A percentile compares a stretch with the other conserved stretches of the same genome.
These are phyloP conservation scores for Geotrichum citri-aurantii DNA, from an alignment of 1,139 yeast species.

Conservation along the genomic window DNA sequence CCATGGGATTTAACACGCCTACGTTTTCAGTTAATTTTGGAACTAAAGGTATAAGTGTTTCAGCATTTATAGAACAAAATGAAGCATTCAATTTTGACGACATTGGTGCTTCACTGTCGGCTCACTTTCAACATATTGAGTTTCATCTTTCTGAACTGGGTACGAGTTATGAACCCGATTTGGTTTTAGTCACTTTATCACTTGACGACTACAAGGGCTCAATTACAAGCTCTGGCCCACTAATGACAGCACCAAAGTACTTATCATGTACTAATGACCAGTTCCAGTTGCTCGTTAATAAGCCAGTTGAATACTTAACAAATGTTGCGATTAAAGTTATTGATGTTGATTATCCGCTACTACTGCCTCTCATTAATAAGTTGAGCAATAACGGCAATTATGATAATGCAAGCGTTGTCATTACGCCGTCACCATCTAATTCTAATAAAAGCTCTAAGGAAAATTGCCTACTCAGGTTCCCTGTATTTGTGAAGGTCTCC, in stretches of 20 bases:
- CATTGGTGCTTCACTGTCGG: constrained; percentile 8
- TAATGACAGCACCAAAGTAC: constrained; percentile 12
- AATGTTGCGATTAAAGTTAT: constrained; percentile 9
- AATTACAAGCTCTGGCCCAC: constrained; percentile 10
- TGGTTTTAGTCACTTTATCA: constrained; percentile 7
- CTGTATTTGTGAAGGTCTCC: constrained; percentile 5
- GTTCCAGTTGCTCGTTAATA: constrained; percentile 11
- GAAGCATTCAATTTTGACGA: constrained; percentile 9
- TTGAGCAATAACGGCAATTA: neutral
- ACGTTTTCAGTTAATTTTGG: constrained; percentile 16
- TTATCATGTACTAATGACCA: constrained; percentile 9
- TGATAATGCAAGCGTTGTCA: neutral
- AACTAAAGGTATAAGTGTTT: constrained; percentile 17
- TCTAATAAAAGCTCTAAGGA: neutral
- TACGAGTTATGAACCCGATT: neutral
- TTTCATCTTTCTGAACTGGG: constrained; percentile 11
- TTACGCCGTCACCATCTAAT: neutral
- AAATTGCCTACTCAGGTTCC: neutral
- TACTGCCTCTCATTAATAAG: constrained; percentile 2
- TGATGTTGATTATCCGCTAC: constrained; percentile 13
- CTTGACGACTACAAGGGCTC: constrained; percentile 14
- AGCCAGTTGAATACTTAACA: constrained; percentile 14
- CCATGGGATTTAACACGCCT: constrained; percentile 16
- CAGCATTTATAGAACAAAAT: constrained; percentile 20
- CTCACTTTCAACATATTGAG: constrained; percentile 6